Evolutionary conservation across 176 grass and related monocot species (phyloP), one percentile per base, ranked within the genome.

Genomic region (Lolium rigidum): DNA sequence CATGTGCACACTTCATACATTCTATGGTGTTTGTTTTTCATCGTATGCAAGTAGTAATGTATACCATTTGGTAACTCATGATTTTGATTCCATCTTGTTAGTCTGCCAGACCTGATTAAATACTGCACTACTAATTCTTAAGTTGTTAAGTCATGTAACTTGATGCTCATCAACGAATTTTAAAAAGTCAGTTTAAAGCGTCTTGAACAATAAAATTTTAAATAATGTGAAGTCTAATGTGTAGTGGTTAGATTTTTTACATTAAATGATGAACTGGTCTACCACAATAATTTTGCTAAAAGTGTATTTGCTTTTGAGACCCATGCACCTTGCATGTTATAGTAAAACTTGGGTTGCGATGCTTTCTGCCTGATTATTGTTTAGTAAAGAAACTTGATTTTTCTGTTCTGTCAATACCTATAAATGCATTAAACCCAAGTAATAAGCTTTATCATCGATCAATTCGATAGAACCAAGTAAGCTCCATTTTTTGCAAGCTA

Each of bases 371-470:
- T 46, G 4, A 50, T 78, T 46, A 4, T 57, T 57, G 17, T 68
- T 6, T 24, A 56, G 15, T 49, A 41, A 85, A 12, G 21, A 86
- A 86, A 3, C 22, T 48, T 52, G 14, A 44, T 44, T 6, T 51
- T 66, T 64, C 22, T 46, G 7, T 87, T 81, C 62, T 6, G 25
- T 71, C 60, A 20, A n/a, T n/a, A 62, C 54, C 51, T 71, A 16
- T 21, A n/a, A 72, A 80, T 22, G 56, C 7, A 43, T 79, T 2
- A 71, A n/a, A 54, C 26, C 66, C 52, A 78, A 70, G 38, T 41
- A 70, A 24, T 73, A 28, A 87, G 57, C 24, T 38, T 83, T 54
- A 8, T 20, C 26, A 88, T 83, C 20, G 37, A 60, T 79, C n/a
- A 26, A 21, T 41, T 48, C 6, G 51, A 70, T 55, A 55, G 17